phyloP scores from a whole-genome alignment of 176 grass and related monocot species.

The Guadua angustifolia region DNA sequence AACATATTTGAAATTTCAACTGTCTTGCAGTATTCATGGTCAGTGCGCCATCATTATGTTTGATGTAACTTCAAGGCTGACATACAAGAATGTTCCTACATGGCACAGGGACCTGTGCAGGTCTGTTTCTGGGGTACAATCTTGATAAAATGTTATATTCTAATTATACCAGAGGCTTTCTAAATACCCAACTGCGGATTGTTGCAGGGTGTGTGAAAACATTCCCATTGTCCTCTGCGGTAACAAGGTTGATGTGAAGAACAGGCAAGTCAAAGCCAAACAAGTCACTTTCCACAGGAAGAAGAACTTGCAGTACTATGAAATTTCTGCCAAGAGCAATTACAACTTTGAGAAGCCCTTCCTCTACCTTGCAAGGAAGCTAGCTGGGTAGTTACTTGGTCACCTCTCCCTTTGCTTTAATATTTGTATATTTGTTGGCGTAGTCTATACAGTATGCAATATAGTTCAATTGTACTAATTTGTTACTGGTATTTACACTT shows the following conservation, averaged over 20 bases:
- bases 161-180: not conserved
- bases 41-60: constrained; percentile 83
- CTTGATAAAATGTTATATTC: not conserved
- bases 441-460: not conserved
- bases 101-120: constrained; percentile 81
- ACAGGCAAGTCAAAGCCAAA: constrained; percentile 75
- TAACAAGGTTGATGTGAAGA: constrained; percentile 83
- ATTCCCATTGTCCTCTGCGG: constrained; percentile 76
- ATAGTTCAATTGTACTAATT: not conserved
- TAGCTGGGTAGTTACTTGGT: constrained; percentile 57
- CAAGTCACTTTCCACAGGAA: constrained; percentile 79
- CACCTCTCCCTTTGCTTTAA: not conserved
- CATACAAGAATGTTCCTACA: constrained; percentile 76
- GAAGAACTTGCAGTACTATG: constrained; percentile 83
- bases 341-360: constrained; percentile 87
- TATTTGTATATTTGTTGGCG: not conserved
- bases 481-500: not conserved
- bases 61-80: constrained; percentile 72
- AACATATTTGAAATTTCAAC: not conserved
- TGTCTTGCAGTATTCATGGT: constrained; percentile 61
- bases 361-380: constrained; percentile 70
- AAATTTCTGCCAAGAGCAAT: constrained; percentile 85
- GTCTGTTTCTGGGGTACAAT: constrained; percentile 17
- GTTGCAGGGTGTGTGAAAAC: constrained; percentile 69
- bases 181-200: not conserved